phyloP scores from a whole-genome alignment of 768 basidiomycete species.

The Panellus pusillus region DNA sequence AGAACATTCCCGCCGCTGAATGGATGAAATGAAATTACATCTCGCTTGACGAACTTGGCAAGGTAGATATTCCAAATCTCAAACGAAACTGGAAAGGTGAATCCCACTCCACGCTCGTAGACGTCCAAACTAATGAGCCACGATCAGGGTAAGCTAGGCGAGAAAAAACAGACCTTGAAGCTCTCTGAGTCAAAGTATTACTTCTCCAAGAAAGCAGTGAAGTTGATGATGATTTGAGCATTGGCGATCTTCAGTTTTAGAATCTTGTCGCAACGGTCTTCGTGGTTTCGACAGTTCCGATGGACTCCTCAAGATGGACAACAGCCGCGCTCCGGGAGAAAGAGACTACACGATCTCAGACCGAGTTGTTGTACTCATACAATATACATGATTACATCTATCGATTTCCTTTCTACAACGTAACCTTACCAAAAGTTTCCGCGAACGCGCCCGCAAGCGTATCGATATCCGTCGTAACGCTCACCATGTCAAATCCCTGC shows the following conservation, averaged over 20 bases:
- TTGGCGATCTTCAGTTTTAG: slow-evolving; percentile 96
- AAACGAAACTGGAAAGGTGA: slow-evolving; percentile 97
- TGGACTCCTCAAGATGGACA: slow-evolving; percentile 97
- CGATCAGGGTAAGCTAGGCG: neutral
- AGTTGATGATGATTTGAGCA: slow-evolving; percentile 96
- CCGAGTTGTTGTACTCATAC: neutral
- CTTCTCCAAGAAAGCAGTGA: slow-evolving; percentile 94
- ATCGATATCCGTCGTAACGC: slow-evolving; percentile 29
- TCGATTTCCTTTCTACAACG: neutral
- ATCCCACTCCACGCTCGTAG: slow-evolving; percentile 96
- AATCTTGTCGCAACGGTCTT: slow-evolving; percentile 97
- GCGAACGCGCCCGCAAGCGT: slow-evolving; percentile 24
- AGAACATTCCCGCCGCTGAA: neutral
- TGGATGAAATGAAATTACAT: slow-evolving; percentile 48
- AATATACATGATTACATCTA: no score
- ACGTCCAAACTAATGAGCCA: slow-evolving; percentile 47
- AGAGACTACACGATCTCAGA: slow-evolving; percentile 52
- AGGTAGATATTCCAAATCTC: slow-evolving; percentile 99
- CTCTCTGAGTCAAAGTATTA: slow-evolving; percentile 99
- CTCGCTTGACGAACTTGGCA: slow-evolving; percentile 95
- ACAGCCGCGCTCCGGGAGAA: slow-evolving; percentile 83
- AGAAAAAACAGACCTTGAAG: slow-evolving; percentile 69
- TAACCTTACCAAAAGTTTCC: slow-evolving; percentile 17
- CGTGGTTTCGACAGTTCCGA: slow-evolving; percentile 88
- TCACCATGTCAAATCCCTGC: slow-evolving; percentile 30